phyloP scores from a whole-genome alignment of 345 rosid genomes.

The Erysimum cheiranthoides region DNA sequence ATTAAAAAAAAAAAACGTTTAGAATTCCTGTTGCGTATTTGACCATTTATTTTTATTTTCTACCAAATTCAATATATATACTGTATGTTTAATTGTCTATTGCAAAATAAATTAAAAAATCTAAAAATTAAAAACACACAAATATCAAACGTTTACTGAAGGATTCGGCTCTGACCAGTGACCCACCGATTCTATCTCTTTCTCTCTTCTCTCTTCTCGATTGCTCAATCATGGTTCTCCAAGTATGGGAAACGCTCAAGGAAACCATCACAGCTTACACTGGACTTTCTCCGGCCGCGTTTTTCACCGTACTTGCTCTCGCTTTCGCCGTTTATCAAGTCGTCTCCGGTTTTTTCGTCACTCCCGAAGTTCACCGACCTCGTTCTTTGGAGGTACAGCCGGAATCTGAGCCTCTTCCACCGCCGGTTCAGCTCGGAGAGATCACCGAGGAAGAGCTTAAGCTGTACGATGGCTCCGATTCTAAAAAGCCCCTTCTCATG shows the following conservation, averaged over 20 bases:
- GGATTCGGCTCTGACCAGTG: slow-evolving; percentile 7
- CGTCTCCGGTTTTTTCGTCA: slow-evolving; percentile 66
- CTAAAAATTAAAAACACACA: too few species aligned
- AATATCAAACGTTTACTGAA: neutral
- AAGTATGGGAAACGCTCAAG: slow-evolving; percentile 88
- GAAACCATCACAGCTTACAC: slow-evolving; percentile 83
- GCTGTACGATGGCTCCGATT: slow-evolving; percentile 80
- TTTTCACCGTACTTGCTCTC: slow-evolving; percentile 80
- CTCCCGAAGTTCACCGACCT: slow-evolving; percentile 51
- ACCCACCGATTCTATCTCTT: slow-evolving; percentile 14
- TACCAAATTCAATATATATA: neutral
- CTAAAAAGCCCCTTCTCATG: slow-evolving; percentile 91
- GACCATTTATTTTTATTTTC: slow-evolving; percentile 23
- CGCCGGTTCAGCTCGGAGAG: slow-evolving; percentile 97
- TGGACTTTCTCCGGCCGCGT: slow-evolving; percentile 82
- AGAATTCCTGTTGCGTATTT: slow-evolving; percentile 16
- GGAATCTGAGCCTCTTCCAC: slow-evolving; percentile 81
- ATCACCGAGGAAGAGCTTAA: slow-evolving; percentile 81
- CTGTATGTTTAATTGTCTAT: neutral
- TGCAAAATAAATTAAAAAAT: slow-evolving; percentile 2
- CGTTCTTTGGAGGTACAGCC: slow-evolving; percentile 54
- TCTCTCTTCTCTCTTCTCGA: neutral
- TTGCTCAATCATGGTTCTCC: slow-evolving; percentile 63
- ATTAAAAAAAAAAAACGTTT: slow-evolving; percentile 6
- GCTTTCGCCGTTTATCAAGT: slow-evolving; percentile 75